A percentile compares a stretch with the other conserved stretches of the same genome.
Conservation (phyloP, 495 filamentous ascomycete species). For the Daldinia loculata region DNA sequence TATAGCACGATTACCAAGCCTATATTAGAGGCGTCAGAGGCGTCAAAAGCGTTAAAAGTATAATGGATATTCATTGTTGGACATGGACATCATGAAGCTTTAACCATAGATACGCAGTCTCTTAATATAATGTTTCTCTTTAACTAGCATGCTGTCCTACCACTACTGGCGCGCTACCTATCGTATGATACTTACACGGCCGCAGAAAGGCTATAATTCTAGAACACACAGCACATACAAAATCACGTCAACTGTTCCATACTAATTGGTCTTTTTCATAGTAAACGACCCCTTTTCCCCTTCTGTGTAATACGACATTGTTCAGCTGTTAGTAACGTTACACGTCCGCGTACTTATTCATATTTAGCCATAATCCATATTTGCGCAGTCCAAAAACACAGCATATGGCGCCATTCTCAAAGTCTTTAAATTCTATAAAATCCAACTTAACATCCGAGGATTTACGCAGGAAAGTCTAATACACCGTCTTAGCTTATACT, state of each 20-base stretch:
- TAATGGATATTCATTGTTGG: too few species aligned
- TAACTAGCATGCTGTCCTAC: too few species aligned
- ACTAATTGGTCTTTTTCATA: not conserved
- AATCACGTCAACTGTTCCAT: not conserved
- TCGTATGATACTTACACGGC: not conserved
- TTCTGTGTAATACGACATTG: not conserved
- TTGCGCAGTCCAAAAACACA: not conserved
- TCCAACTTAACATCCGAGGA: not conserved
- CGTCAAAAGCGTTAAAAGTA: too few species aligned
- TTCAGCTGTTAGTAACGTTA: not conserved
- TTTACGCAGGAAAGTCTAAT: not conserved
- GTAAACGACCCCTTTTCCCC: not conserved
- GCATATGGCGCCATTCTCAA: not conserved
- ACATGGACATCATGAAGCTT: too few species aligned
- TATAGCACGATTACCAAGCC: too few species aligned
- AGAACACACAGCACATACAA: not conserved
- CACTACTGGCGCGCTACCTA: not conserved
- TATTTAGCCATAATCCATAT: not conserved
- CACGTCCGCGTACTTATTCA: not conserved
- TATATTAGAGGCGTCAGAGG: too few species aligned
- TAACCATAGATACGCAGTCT: too few species aligned
- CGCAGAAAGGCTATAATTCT: not conserved
- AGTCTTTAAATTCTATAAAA: not conserved
- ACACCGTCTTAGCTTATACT: not conserved
- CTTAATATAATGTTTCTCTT: too few species aligned